A percentile compares a stretch with the other conserved stretches of the same genome.
Evolutionary conservation across 2,329 filamentous ascomycete genomes (phyloP).

Genomic region (Fusarium algeriense): DNA sequence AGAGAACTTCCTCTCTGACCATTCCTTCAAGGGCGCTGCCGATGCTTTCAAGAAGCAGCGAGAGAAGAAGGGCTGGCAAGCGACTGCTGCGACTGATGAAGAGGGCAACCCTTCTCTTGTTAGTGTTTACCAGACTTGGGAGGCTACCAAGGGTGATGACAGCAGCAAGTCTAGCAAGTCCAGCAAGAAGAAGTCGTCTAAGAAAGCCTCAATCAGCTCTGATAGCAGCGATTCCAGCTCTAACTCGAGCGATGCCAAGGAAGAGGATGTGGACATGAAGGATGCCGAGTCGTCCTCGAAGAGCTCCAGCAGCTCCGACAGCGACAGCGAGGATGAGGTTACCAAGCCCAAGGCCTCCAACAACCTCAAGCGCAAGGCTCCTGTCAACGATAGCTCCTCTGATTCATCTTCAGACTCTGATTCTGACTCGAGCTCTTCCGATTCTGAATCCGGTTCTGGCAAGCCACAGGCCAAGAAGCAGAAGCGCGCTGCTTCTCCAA

Average conservation of each 20-base stretch:
- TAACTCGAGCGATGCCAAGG: constrained; percentile 47
- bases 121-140: constrained; percentile 65
- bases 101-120: constrained; percentile 57
- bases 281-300: constrained; percentile 56
- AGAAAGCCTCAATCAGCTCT: constrained; percentile 26
- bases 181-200: constrained; percentile 41
- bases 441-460: constrained; percentile 50
- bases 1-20: constrained; percentile 73
- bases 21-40: constrained; percentile 73
- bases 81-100: constrained; percentile 36
- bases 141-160: constrained; percentile 47
- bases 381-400: constrained; percentile 50
- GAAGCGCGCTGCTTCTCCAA: constrained; percentile 50
- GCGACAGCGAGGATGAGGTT: constrained; percentile 41
- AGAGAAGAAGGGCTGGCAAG: constrained; percentile 63
- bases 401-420: constrained; percentile 55
- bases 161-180: constrained; percentile 38
- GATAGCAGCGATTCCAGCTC: constrained; percentile 47
- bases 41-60: constrained; percentile 73
- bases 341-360: constrained; percentile 43
- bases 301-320: constrained; percentile 46
- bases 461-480: constrained; percentile 67
- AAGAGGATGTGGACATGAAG: constrained; percentile 62
- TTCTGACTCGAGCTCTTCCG: constrained; percentile 37
- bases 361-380: constrained; percentile 58